Percentiles rank a stretch among this genome's conserved stretches.
Conservation (phyloP, 768 basidiomycete genomes). For the Porphyrellus cyaneotinctus region DNA sequence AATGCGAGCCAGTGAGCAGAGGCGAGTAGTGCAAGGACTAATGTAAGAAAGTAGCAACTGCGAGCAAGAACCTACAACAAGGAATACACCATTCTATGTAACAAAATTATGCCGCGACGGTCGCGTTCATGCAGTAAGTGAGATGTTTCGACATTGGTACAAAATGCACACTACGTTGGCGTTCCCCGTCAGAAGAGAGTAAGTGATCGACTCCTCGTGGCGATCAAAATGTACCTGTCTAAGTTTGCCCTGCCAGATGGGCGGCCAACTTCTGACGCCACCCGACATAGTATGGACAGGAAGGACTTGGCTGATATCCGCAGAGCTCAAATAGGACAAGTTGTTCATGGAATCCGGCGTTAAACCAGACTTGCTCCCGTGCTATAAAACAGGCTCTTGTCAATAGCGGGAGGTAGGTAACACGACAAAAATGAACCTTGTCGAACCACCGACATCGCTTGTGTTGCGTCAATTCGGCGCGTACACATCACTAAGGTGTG, state of each 20-base stretch:
- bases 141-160: constrained; percentile 2
- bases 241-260: constrained; percentile 36
- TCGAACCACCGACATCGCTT: constrained; percentile 59
- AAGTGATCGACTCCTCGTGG: constrained; percentile 6
- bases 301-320: constrained; percentile 55
- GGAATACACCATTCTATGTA: constrained; percentile 16
- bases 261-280: constrained; percentile 59
- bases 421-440: constrained; percentile 39
- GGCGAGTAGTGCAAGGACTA: background rate
- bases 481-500: constrained; percentile 59
- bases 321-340: constrained; percentile 73
- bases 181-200: constrained; percentile 5
- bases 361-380: constrained; percentile 75
- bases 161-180: constrained; percentile 8
- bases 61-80: constrained; percentile 7
- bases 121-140: constrained; percentile 20
- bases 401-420: constrained; percentile 3
- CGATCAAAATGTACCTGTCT: background rate
- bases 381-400: constrained; percentile 35
- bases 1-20: constrained; percentile 1
- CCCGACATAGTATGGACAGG: constrained; percentile 60
- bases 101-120: constrained; percentile 14
- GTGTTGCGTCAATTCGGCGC: constrained; percentile 49
- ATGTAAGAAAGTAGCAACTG: constrained; percentile 6
- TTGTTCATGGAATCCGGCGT: constrained; percentile 76